Evolutionary conservation across 768 basidiomycete species (phyloP).

Genomic region (Mycena leptocephala): DNA sequence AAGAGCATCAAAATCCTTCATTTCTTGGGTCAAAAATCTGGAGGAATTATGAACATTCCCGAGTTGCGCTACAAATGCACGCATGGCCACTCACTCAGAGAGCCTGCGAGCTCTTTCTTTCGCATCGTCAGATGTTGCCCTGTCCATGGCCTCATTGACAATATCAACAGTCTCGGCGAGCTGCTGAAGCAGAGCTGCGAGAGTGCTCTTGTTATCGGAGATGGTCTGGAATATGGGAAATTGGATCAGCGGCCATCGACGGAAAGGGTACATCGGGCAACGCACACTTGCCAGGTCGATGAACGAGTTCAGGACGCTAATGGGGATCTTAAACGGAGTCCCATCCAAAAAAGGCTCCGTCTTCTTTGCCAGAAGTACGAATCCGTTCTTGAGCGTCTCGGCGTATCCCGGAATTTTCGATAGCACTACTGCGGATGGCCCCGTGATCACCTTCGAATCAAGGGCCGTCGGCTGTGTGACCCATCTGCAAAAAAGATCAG

Average conservation of each 20-base stretch:
- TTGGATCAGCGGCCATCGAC: neutral
- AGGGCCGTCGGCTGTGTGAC: no score
- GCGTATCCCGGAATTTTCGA: neutral
- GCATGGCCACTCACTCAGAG: neutral
- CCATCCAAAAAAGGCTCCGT: slow-evolving; percentile 6
- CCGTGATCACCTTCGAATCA: no score
- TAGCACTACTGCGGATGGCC: no score
- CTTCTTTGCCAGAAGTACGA: neutral
- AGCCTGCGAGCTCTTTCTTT: neutral
- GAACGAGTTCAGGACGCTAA: neutral
- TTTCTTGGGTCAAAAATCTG: neutral
- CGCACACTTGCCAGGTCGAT: neutral
- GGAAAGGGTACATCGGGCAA: neutral
- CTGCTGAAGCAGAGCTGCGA: neutral
- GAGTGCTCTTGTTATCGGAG: neutral
- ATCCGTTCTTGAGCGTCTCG: neutral
- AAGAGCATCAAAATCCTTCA: neutral
- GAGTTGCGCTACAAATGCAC: neutral
- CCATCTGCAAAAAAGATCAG: no score
- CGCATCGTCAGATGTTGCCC: neutral
- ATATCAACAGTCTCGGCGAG: neutral
- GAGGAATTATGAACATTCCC: neutral
- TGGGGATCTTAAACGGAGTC: slow-evolving; percentile 5
- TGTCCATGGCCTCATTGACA: neutral
- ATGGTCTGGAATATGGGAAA: neutral